Evolutionary conservation across 495 filamentous ascomycete species (phyloP), one percentile per base, ranked within the genome.

Genomic region (Penicillium samsonianum): DNA sequence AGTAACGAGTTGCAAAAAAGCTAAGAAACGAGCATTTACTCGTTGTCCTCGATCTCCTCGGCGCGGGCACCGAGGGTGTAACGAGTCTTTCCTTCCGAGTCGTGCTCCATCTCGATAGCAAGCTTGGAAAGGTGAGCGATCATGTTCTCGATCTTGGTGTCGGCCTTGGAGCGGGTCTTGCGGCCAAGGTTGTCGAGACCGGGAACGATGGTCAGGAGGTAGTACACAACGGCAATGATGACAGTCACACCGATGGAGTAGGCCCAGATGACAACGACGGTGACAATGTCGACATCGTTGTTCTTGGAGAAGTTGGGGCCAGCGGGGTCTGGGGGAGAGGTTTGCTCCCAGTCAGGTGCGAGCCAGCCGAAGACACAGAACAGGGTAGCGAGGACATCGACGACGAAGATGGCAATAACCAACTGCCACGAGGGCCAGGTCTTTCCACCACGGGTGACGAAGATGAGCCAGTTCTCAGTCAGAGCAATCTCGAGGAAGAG

Each of bases 141-240:
- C 74, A 90, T 86, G 77, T 92, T 90, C 86, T 92, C 89, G 74
- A 91, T 87, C 69, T 86, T 78, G 67, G 87, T 88, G 71, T 92
- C 88, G 62, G 83, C 82, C 62, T 78, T 79, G 70, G 79, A 85
- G 69, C 89, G 84, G 79, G 85, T 87, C 83, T 88, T 87, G 71
- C 89, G 86, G 68, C 89, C 89, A 58, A 92, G 85, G 75, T 90
- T 87, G 78, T 89, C 83, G 52, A 91, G 81, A 73, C 74, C 82
- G 47, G 78, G 73, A 65, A 89, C 81, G 65, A 80, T 74, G 76
- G 86, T 87, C 69, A 92, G 80, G 65, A 87, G 67, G 76, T 83
- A 88, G 79, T 92, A 91, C 66, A 88, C 81, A 61, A 90, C 87
- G 57, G 88, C 88, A 67, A 90, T 85, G 76, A 90, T 82, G 70